Evolutionary conservation across 31 red algal species (phyloP), one percentile per base, ranked within the genome.

Genomic region (Asparagopsis taxiformis): DNA sequence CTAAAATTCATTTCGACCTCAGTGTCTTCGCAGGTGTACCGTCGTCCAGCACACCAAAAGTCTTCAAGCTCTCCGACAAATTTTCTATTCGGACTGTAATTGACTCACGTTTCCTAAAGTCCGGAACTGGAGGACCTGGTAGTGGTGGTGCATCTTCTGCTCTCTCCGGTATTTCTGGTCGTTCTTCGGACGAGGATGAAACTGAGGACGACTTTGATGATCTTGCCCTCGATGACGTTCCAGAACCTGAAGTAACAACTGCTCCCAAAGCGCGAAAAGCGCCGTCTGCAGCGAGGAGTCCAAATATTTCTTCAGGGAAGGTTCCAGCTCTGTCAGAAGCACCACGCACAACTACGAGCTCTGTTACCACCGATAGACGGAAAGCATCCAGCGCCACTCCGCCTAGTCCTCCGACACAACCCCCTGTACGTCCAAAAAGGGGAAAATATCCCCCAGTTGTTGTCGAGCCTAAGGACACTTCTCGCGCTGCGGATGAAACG

Each of bases 161-260:
- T 6, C 48, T 90, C 20, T 80, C 74, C 17, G 57, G 80, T 36
- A 52, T 84, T 15, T 74, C 74, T 20, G 67, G 58, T 17, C 64
- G 66, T 4, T 69, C 54, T 22, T 69, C 56, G 6, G 84, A 79
- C 17, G 70, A 74, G 49, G 75, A 79, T 29, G 75, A 80, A 44
- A 59, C 21, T 3, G 57, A 74, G 25, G 82, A 87, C 19, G 85
- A 90, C 62, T 90, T 90, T 81, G 85, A 37, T n/a, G 85, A 90
- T 67, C 51, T 90, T 3, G 81, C 58, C 22, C 23, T 90, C 21
- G 85, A 80, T 48, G 85, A 90, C 31, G 68, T 90, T 57, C 85
- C 85, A 11, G 85, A 90, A 23, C 79, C 79, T 1, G 67, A 83
- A n/a, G 57, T 83, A 22, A 32, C 66, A 3, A 81, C 54, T 49